Evolutionary conservation across 2,329 filamentous ascomycete species (phyloP).

Genomic region (Colletotrichum endophyticum): DNA sequence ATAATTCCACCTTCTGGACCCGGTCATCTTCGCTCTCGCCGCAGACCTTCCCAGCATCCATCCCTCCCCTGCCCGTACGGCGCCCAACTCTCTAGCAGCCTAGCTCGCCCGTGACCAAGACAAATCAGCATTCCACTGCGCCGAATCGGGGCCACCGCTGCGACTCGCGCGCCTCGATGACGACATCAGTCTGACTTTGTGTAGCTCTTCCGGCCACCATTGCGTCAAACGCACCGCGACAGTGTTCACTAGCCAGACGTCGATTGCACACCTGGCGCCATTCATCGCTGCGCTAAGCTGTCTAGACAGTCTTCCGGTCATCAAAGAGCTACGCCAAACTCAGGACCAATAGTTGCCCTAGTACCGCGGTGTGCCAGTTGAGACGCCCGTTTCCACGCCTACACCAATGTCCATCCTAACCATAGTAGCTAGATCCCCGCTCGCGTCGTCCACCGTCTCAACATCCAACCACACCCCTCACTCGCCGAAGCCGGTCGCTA

Average conservation of each 20-base stretch:
- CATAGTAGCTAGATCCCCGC: conserved; percentile 15
- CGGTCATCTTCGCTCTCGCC: background rate
- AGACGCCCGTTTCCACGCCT: background rate
- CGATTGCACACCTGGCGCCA: background rate
- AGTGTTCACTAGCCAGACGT: background rate
- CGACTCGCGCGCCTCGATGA: conserved; percentile 2
- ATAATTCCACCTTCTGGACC: background rate
- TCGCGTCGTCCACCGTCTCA: background rate
- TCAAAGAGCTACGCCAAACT: background rate
- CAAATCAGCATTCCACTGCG: conserved; percentile 5
- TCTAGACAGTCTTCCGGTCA: background rate
- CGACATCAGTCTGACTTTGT: conserved; percentile 16
- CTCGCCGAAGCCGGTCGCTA: conserved; percentile 1
- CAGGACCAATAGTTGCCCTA: background rate
- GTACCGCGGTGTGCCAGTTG: background rate
- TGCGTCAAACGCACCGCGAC: conserved; percentile 9
- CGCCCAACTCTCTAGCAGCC: background rate
- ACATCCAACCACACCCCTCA: background rate
- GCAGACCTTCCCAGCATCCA: background rate
- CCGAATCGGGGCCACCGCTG: background rate
- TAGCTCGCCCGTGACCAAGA: background rate
- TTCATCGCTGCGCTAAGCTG: background rate
- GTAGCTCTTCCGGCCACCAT: background rate
- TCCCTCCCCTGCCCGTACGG: background rate
- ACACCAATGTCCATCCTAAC: background rate